Evolutionary conservation across 257 asterid genomes (phyloP).

Genomic region (Eustoma russellianum): DNA sequence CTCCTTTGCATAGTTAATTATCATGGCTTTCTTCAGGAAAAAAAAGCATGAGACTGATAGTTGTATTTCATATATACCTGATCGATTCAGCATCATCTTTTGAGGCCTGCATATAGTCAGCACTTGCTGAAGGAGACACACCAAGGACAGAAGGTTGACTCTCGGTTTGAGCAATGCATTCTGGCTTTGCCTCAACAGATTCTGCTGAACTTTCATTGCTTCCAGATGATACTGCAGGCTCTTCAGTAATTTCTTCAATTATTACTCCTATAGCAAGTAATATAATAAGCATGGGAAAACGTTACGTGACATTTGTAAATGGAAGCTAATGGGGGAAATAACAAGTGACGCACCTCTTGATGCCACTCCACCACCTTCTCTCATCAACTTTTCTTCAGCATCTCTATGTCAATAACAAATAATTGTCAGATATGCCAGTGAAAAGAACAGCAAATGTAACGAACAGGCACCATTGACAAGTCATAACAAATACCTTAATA

Average conservation of each 20-base stretch:
- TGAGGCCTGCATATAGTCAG: conserved; percentile 49
- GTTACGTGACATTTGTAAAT: not conserved
- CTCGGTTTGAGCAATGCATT: conserved; percentile 22
- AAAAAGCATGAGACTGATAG: too few species aligned
- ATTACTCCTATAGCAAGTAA: conserved; percentile 41
- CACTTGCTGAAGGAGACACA: conserved; percentile 31
- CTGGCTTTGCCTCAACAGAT: conserved; percentile 24
- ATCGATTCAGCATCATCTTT: conserved; percentile 76
- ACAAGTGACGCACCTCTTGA: conserved; percentile 44
- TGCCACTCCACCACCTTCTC: conserved; percentile 42
- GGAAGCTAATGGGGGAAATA: conserved; percentile 4
- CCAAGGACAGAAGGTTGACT: conserved; percentile 24
- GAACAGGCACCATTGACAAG: conserved; percentile 3
- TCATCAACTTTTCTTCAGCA: conserved; percentile 48
- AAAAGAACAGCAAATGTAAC: not conserved
- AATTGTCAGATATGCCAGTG: conserved; percentile 1
- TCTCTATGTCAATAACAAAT: conserved; percentile 38
- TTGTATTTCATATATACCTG: conserved; percentile 35
- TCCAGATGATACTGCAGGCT: conserved; percentile 33
- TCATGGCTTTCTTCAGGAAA: too few species aligned
- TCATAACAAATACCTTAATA: conserved; percentile 50
- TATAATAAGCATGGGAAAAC: not conserved
- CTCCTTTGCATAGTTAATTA: too few species aligned
- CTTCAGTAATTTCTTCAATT: conserved; percentile 84
- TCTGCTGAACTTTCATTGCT: conserved; percentile 25